Evolutionary conservation across 139 green algal species (phyloP).

Genomic region (Axilococcus clingmanii): DNA sequence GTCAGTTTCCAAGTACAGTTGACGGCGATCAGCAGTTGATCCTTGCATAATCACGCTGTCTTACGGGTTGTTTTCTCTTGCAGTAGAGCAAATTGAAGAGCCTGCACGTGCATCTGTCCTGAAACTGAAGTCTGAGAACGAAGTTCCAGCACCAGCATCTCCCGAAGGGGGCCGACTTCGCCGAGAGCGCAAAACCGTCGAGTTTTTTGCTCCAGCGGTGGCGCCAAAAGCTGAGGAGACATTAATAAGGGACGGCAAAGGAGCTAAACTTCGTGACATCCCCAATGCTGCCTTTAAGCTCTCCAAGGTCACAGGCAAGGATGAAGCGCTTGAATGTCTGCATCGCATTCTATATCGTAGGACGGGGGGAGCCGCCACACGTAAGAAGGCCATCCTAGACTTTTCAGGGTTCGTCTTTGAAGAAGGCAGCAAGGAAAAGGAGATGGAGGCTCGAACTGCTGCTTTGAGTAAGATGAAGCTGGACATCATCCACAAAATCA

Average conservation of each 20-base stretch:
- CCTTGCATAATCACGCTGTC: no score
- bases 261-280: conserved; percentile 57
- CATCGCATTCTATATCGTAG: conserved; percentile 51
- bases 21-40: no score
- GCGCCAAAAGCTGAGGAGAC: not conserved
- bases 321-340: conserved; percentile 48
- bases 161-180: conserved; percentile 1
- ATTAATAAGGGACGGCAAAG: conserved; percentile 37
- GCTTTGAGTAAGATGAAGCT: conserved; percentile 41
- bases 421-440: conserved; percentile 37
- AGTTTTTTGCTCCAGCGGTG: not conserved
- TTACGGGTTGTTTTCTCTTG: no score
- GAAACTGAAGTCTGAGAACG: not conserved
- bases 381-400: conserved; percentile 51
- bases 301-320: conserved; percentile 42
- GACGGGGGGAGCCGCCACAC: conserved; percentile 29
- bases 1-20: no score
- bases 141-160: not conserved
- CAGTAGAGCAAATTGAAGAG: no score
- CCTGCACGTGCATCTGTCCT: not conserved
- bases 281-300: conserved; percentile 65
- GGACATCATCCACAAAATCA: conserved; percentile 33
- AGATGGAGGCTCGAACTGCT: conserved; percentile 30
- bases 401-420: conserved; percentile 53
- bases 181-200: conserved; percentile 21